These are phyloP conservation scores for Groenewaldozyma sp. DNA, from an alignment of 1,139 yeast genomes.

Conservation along the genomic window DNA sequence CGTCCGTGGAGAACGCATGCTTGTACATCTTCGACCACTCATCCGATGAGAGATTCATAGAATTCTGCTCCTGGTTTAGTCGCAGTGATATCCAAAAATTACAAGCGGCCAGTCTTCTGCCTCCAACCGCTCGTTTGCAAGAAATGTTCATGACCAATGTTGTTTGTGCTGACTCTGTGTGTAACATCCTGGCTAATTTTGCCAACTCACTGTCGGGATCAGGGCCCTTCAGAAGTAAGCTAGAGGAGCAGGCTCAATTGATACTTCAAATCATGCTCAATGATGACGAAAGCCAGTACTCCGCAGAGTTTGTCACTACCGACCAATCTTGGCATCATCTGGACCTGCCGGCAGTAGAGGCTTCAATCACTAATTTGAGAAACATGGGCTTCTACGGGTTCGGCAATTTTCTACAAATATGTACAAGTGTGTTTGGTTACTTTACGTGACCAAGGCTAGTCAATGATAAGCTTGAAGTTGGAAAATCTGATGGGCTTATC, in stretches of 20 bases:
- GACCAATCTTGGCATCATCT: neutral
- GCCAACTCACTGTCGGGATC: neutral
- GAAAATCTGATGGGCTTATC: neutral
- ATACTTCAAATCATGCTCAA: neutral
- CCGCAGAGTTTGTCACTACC: neutral
- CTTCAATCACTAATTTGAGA: too few species aligned
- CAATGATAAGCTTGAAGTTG: neutral
- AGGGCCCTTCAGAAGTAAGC: neutral
- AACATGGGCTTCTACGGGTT: neutral
- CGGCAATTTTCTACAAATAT: neutral
- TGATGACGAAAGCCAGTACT: neutral
- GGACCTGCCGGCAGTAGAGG: neutral
- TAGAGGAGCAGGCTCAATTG: neutral
- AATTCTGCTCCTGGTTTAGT: too few species aligned
- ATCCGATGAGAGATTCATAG: too few species aligned
- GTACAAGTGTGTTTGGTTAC: too few species aligned
- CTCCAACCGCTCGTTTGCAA: neutral
- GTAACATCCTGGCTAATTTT: neutral
- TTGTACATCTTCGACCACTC: too few species aligned
- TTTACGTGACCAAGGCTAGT: too few species aligned
- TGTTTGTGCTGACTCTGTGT: neutral
- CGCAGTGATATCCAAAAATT: too few species aligned
- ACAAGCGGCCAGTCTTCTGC: too few species aligned
- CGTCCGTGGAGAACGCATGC: too few species aligned
- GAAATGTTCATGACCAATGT: neutral